A percentile compares a stretch with the other conserved stretches of the same genome.
Evolutionary conservation across 768 basidiomycete genomes (phyloP).

Genomic region (Saitozyma sp.): DNA sequence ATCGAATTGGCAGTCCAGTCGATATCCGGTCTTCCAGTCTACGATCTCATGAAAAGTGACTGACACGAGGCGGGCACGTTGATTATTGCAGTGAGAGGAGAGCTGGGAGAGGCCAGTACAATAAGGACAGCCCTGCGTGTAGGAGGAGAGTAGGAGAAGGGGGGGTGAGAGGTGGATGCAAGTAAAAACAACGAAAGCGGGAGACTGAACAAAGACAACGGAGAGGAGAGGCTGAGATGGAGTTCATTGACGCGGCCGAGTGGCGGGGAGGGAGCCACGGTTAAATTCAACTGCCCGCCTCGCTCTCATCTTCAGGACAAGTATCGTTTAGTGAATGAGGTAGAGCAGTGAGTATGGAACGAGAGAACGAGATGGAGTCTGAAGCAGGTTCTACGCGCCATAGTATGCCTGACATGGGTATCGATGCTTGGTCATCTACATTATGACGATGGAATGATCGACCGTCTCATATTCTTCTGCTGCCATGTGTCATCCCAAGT

Average conservation of each 20-base stretch:
- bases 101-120: background rate
- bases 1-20: too few relatives aligned
- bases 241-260: background rate
- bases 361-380: background rate
- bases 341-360: background rate
- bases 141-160: background rate
- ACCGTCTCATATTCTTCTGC: background rate
- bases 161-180: too few relatives aligned
- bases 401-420: background rate
- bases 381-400: background rate
- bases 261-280: background rate
- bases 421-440: background rate
- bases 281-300: background rate
- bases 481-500: too few relatives aligned
- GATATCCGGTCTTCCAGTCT: too few relatives aligned
- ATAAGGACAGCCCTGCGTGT: background rate
- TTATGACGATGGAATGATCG: background rate
- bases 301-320: background rate
- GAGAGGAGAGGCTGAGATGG: conserved; percentile 1
- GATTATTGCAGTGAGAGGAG: background rate
- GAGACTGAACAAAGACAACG: background rate
- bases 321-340: background rate
- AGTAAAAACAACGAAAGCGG: too few relatives aligned
- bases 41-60: too few relatives aligned
- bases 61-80: background rate